phyloP scores from a whole-genome alignment of 352 stramenopile genomes.

The Globisporangium abappressorium region DNA sequence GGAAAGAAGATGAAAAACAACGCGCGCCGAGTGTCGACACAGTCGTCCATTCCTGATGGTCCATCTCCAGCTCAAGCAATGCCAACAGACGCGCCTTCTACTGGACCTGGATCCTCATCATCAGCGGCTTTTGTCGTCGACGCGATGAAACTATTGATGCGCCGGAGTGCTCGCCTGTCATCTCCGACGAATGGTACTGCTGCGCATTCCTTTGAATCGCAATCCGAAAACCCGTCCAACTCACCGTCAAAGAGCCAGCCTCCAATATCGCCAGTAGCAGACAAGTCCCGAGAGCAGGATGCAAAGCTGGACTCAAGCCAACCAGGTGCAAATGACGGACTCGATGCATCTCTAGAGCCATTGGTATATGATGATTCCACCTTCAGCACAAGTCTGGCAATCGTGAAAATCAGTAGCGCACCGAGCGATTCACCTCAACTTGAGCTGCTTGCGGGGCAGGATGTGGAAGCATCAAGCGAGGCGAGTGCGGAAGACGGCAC shows the following conservation, averaged over 20 bases:
- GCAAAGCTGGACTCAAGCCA: background rate
- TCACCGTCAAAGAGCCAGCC: background rate
- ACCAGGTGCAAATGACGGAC: background rate
- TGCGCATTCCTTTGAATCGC: background rate
- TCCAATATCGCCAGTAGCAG: background rate
- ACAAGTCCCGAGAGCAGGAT: background rate
- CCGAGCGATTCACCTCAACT: background rate
- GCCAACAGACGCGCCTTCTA: background rate
- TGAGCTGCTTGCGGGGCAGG: background rate
- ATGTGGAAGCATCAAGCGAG: background rate
- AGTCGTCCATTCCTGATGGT: constrained; percentile 3
- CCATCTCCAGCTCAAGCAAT: constrained; percentile 1
- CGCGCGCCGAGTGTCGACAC: constrained; percentile 56
- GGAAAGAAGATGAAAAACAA: constrained; percentile 80
- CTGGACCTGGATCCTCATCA: constrained; percentile 10
- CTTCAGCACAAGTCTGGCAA: background rate
- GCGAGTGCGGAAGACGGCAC: background rate
- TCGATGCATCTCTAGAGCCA: background rate
- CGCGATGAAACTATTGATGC: constrained; percentile 52
- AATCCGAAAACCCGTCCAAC: background rate
- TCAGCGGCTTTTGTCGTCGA: constrained; percentile 15
- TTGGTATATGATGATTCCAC: background rate
- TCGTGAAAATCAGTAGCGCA: background rate
- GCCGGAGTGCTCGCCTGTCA: constrained; percentile 43
- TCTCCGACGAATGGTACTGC: constrained; percentile 19